Conservation (phyloP, 2,329 filamentous ascomycete genomes). For the Elsinoe necatrix region DNA sequence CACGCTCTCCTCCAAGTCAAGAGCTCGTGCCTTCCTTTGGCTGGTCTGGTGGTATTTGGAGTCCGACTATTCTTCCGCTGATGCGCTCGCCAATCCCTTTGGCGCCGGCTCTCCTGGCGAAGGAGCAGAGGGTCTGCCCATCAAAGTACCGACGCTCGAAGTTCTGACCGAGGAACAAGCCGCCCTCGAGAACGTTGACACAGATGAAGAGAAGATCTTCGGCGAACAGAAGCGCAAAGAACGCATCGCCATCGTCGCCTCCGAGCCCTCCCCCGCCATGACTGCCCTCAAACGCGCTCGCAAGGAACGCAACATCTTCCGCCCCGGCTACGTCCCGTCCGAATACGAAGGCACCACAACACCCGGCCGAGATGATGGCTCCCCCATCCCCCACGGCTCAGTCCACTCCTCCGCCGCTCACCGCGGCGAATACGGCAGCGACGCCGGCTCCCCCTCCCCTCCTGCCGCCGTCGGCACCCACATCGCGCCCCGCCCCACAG, state of each 20-base stretch:
- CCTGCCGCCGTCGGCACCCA: conserved; percentile 32
- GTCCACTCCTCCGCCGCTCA: conserved; percentile 13
- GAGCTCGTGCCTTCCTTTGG: conserved; percentile 88
- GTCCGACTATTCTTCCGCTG: conserved; percentile 84
- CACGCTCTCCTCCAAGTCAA: conserved; percentile 69
- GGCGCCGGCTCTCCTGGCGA: conserved; percentile 49
- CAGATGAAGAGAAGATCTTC: conserved; percentile 59
- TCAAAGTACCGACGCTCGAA: conserved; percentile 57
- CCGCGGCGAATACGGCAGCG: conserved; percentile 30
- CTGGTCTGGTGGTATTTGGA: conserved; percentile 99
- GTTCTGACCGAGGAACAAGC: conserved; percentile 59
- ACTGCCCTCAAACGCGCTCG: conserved; percentile 43
- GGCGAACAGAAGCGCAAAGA: conserved; percentile 66
- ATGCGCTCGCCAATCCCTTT: conserved; percentile 84
- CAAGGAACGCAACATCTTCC: conserved; percentile 23
- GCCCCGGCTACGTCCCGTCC: conserved; percentile 28
- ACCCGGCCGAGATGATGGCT: conserved; percentile 33
- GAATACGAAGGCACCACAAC: conserved; percentile 33
- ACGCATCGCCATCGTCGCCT: conserved; percentile 61
- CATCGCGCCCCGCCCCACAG: conserved; percentile 42
- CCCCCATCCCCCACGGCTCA: conserved; percentile 26
- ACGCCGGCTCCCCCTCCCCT: conserved; percentile 39
- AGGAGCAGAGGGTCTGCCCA: conserved; percentile 37
- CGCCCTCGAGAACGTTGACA: conserved; percentile 64
- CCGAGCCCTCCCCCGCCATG: conserved; percentile 61